Evolutionary conservation across 2,329 filamentous ascomycete species (phyloP), one percentile per base, ranked within the genome.

Genomic region (Chaetothyriales sp.): DNA sequence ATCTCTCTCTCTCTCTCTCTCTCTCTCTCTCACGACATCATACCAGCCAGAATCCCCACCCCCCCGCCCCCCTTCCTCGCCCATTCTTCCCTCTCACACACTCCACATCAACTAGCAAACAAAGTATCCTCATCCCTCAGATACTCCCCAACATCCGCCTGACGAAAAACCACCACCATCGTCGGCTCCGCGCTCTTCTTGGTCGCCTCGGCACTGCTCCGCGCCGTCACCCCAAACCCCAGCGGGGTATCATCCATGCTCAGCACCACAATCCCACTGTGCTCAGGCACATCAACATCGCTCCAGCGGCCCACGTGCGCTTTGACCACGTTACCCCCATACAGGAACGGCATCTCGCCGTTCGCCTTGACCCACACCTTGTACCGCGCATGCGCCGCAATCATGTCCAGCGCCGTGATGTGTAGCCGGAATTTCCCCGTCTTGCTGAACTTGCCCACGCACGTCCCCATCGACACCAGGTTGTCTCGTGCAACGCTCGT

Each of bases 331-430:
- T 96, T 89, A 51, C 86, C 86, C 49, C 92, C 92, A 69, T 96
- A 98, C 46, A 98, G 71, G 67, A 94, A 96, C 1, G 92, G 90
- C 88, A 95, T 95, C 63, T 93, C 89, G 59, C 92, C 92, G 69
- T 96, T 96, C 53, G 82, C 78, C 70, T 93, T 93, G 59, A 98
- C 83, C 88, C 89, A 96, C 60, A 96, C 81, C 79, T 96, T 96
- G 72, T 95, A 94, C 53, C 92, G 77, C 44, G 90, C 90, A 67
- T 95, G 87, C 58, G 86, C 83, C 51, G 89, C 85, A 58, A 98
- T 83, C 56, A 95, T 79, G 56, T 88, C 84, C 52, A 98, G 75
- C n/a, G 78, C 85, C 1, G 90, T 96, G 64, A 96, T 86, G 71
- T 95, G 89, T 50, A 98, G 75, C 49, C 90, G 76, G 73, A 98